Conservation (phyloP, 2,329 filamentous ascomycete genomes). For the Pseudogymnoascus sp. region DNA sequence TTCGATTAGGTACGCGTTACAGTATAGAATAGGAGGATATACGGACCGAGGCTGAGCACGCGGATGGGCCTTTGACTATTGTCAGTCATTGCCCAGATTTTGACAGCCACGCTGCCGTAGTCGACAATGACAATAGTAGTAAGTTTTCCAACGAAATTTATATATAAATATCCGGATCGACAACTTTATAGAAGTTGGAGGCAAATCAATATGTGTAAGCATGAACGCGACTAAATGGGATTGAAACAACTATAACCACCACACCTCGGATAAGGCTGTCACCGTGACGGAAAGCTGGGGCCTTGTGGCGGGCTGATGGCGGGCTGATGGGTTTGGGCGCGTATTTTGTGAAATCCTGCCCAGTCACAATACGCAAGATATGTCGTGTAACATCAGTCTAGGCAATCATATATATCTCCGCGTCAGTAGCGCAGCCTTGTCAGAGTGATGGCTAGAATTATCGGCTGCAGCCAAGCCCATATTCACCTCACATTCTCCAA, state of each 20-base stretch:
- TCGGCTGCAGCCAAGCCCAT: background rate
- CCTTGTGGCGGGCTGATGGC: too few relatives aligned
- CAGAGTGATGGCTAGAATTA: background rate
- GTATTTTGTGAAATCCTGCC: background rate
- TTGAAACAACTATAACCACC: background rate
- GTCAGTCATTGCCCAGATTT: background rate
- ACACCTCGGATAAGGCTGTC: background rate
- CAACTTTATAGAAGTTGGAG: too few relatives aligned
- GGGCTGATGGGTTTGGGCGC: background rate
- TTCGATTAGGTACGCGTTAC: background rate
- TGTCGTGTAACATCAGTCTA: background rate
- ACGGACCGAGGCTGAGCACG: background rate
- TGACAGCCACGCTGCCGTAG: background rate
- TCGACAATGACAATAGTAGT: background rate
- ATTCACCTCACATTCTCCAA: too few relatives aligned
- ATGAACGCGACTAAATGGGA: background rate
- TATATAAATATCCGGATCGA: background rate
- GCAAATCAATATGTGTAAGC: background rate
- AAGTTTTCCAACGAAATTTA: background rate
- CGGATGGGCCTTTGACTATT: background rate
- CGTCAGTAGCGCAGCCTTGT: background rate
- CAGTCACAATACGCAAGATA: background rate
- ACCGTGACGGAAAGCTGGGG: background rate
- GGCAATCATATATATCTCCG: background rate
- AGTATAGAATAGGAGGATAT: background rate